phyloP scores from a whole-genome alignment of 148 eudicot species.

The Chenopodium formosanum region DNA sequence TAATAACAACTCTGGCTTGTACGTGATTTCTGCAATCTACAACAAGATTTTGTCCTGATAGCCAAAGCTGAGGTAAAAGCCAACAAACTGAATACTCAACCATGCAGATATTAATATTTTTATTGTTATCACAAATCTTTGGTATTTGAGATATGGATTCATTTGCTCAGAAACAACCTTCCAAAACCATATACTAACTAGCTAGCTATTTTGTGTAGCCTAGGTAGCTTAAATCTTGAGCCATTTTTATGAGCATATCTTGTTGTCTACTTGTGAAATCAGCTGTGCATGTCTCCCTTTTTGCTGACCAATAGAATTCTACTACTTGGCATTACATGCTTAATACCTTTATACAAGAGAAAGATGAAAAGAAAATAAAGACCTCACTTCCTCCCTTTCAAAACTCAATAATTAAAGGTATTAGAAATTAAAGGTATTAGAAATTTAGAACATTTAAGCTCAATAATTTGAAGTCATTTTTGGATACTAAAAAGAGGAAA shows the following conservation, averaged over 20 bases:
- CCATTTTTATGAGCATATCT: not conserved
- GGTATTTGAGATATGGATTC: slow-evolving; percentile 32
- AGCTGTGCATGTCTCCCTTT: slow-evolving; percentile 22
- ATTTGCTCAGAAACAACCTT: slow-evolving; percentile 26
- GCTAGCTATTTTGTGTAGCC: not conserved
- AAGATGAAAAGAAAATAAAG: not conserved
- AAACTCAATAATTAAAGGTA: not conserved
- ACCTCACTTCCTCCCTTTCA: not conserved
- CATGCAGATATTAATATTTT: slow-evolving; percentile 20
- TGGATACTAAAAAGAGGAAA: not conserved
- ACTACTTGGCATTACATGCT: slow-evolving; percentile 1
- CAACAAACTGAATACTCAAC: slow-evolving; percentile 25
- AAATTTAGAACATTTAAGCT: not conserved
- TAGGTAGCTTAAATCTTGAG: slow-evolving; percentile 1
- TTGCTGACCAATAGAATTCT: slow-evolving; percentile 5
- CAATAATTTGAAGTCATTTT: too few relatives aligned
- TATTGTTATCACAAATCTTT: slow-evolving; percentile 22
- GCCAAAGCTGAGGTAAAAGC: slow-evolving; percentile 21
- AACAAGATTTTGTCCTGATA: slow-evolving; percentile 28
- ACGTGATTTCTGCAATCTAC: slow-evolving; percentile 19
- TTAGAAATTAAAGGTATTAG: not conserved
- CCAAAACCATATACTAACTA: slow-evolving; percentile 17
- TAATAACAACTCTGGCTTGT: slow-evolving; percentile 17
- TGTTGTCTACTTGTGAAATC: slow-evolving; percentile 7
- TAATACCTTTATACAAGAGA: not conserved